These are phyloP conservation scores for Alternaria triticimaculans DNA, from an alignment of 2,329 filamentous ascomycete species.

Conservation along the genomic window DNA sequence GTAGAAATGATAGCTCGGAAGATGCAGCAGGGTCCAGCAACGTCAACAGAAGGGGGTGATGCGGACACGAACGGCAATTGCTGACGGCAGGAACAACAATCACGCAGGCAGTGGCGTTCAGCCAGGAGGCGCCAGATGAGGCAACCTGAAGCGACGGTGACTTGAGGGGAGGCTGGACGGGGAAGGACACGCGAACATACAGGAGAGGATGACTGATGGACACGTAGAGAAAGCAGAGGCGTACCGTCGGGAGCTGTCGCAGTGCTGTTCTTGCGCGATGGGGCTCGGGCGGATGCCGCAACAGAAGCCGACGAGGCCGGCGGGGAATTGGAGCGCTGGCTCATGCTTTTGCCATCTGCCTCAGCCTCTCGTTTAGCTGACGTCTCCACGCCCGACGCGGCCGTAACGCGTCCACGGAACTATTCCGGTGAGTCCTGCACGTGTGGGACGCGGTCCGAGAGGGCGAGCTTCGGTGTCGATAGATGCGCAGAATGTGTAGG, in stretches of 20 bases:
- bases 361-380: conserved; percentile 16
- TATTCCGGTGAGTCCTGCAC: conserved; percentile 1
- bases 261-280: conserved; percentile 43
- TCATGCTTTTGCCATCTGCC: conserved; percentile 14
- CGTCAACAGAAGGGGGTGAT: not conserved
- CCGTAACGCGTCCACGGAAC: conserved; percentile 3
- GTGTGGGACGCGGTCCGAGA: not conserved
- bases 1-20: not conserved
- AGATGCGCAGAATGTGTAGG: not conserved
- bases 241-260: conserved; percentile 51
- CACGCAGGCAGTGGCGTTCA: conserved; percentile 24
- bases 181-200: conserved; percentile 1
- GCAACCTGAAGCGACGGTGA: not conserved
- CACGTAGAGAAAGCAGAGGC: conserved; percentile 8
- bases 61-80: conserved; percentile 11
- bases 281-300: conserved; percentile 36
- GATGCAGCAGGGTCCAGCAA: conserved; percentile 2
- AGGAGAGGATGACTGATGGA: not conserved
- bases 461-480: not conserved
- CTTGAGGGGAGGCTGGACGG: conserved; percentile 4
- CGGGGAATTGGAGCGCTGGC: conserved; percentile 13
- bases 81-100: conserved; percentile 19
- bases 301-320: conserved; percentile 37
- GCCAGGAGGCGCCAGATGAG: conserved; percentile 15
- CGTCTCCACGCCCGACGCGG: conserved; percentile 3